Percentiles rank a stretch among this genome's conserved stretches.
Evolutionary conservation across 768 basidiomycete genomes (phyloP).

Genomic region (Hygrocybe punicea): DNA sequence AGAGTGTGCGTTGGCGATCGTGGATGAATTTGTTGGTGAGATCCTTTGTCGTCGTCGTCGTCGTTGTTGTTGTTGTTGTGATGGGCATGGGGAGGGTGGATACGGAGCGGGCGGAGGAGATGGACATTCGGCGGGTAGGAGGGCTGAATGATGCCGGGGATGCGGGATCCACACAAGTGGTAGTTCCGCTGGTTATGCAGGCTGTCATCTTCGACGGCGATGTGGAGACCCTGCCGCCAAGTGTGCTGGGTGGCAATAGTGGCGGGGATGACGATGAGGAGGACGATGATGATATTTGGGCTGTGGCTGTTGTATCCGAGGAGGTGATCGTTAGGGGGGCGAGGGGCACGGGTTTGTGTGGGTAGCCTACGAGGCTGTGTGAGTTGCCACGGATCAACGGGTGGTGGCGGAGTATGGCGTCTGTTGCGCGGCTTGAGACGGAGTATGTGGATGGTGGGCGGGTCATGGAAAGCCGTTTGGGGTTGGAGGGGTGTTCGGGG

Average conservation of each 20-base stretch:
- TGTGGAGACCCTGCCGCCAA: conserved; percentile 23
- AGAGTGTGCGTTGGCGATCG: conserved; percentile 54
- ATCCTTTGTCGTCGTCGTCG: conserved; percentile 40
- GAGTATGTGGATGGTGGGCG: conserved; percentile 68
- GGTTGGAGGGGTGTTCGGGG: conserved; percentile 31
- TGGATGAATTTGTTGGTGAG: conserved; percentile 21
- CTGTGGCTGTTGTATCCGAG: conserved; percentile 34
- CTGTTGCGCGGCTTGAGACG: conserved; percentile 34
- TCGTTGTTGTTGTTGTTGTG: conserved; percentile 19
- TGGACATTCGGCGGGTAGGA: conserved; percentile 46
- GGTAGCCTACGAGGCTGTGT: conserved; percentile 40
- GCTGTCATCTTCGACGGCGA: conserved; percentile 37
- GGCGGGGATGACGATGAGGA: conserved; percentile 23
- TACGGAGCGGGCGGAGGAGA: conserved; percentile 58
- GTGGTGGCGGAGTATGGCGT: conserved; percentile 56
- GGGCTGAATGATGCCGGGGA: conserved; percentile 42
- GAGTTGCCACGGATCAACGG: conserved; percentile 76
- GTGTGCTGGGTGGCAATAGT: conserved; percentile 10
- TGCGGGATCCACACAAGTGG: conserved; percentile 6
- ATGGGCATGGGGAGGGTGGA: conserved; percentile 52
- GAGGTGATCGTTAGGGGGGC: conserved; percentile 61
- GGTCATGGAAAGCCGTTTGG: conserved; percentile 44
- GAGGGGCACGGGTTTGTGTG: conserved; percentile 50
- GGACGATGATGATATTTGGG: conserved; percentile 43
- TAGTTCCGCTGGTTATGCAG: background rate